Evolutionary conservation across 345 rosid species (phyloP).

Genomic region (thale cress (Arabidopsis thaliana)): DNA sequence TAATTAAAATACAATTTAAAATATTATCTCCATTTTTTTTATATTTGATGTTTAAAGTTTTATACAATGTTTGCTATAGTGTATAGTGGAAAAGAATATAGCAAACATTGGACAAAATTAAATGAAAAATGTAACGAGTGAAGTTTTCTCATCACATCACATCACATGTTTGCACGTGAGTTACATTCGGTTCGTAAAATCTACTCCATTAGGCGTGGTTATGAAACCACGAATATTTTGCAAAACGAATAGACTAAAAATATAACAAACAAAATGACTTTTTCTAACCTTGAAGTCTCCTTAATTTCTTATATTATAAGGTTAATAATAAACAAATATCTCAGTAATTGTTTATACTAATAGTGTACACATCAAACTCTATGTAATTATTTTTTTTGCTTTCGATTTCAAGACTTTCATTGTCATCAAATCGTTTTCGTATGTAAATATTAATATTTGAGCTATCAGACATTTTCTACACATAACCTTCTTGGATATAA

Average conservation of each 20-base stretch:
- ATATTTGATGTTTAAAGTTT: too few species aligned
- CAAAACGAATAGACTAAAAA: constrained; percentile 9
- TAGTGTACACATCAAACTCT: constrained; percentile 19
- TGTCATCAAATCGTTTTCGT: constrained; percentile 27
- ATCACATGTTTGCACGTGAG: constrained; percentile 25
- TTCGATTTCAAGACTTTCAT: constrained; percentile 26
- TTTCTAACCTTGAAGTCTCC: constrained; percentile 22
- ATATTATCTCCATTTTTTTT: too few species aligned
- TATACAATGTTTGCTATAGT: too few species aligned
- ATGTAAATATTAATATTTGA: background rate
- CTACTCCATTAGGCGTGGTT: constrained; percentile 10
- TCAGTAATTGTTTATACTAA: background rate
- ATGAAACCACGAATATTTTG: constrained; percentile 35
- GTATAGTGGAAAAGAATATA: too few species aligned
- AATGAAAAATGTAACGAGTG: background rate
- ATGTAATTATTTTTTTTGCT: constrained; percentile 18
- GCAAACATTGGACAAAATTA: too few species aligned
- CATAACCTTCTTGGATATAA: background rate
- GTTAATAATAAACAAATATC: background rate
- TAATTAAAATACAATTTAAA: too few species aligned
- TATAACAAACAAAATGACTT: background rate
- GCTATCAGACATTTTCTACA: constrained; percentile 33
- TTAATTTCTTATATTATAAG: too few species aligned
- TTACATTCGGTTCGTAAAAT: constrained; percentile 13
- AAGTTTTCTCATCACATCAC: constrained; percentile 7